Evolutionary conservation across 1,139 yeast species (phyloP).

Genomic region (Blastobotrys proliferans): DNA sequence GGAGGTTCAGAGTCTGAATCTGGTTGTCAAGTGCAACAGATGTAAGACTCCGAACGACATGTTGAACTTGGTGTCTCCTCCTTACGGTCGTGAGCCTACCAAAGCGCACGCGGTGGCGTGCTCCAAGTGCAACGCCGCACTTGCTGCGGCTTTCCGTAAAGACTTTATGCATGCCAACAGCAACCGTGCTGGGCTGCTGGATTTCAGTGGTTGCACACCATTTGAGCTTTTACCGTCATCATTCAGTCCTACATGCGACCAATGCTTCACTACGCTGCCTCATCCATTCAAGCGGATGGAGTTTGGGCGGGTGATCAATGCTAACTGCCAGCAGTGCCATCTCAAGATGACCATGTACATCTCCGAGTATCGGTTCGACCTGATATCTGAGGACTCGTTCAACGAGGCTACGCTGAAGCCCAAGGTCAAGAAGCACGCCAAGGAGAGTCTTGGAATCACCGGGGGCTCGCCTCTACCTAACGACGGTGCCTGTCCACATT

Average conservation of each 20-base stretch:
- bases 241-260: constrained; percentile 37
- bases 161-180: constrained; percentile 33
- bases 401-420: constrained; percentile 20
- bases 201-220: constrained; percentile 37
- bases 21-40: constrained; percentile 37
- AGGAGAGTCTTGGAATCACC: constrained; percentile 33
- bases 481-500: constrained; percentile 40
- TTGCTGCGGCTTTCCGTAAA: constrained; percentile 37
- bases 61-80: constrained; percentile 33
- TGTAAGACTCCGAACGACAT: constrained; percentile 38
- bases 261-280: constrained; percentile 31
- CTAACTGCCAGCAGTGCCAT: constrained; percentile 38
- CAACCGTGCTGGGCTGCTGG: constrained; percentile 36
- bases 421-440: constrained; percentile 21
- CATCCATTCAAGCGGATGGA: constrained; percentile 34
- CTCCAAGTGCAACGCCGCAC: constrained; percentile 34
- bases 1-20: constrained; percentile 34
- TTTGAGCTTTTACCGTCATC: constrained; percentile 36
- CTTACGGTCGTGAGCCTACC: constrained; percentile 36
- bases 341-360: constrained; percentile 33
- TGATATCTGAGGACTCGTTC: constrained; percentile 29
- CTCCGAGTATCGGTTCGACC: constrained; percentile 33
- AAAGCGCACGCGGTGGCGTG: constrained; percentile 35
- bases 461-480: constrained; percentile 41
- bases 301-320: constrained; percentile 31